Evolutionary conservation across 2,329 filamentous ascomycete species (phyloP), one percentile per base, ranked within the genome.

Genomic region (Paracamarosporium sp.): DNA sequence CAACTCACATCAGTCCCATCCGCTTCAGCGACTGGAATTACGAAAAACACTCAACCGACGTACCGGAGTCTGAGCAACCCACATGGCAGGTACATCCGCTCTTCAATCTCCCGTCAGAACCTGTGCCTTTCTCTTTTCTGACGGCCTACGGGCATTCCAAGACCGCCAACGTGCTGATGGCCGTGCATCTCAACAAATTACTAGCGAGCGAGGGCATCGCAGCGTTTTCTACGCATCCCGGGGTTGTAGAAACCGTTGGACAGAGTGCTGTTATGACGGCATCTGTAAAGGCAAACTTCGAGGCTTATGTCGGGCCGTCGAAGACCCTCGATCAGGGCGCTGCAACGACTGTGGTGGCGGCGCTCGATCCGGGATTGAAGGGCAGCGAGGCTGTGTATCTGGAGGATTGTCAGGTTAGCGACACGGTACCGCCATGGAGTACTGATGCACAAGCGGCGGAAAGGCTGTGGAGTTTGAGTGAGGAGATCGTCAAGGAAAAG

Each of bases 21-120:
- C 65, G 76, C 2, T 81, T 82, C 62, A 71, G 76, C 41, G 76
- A 81, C 63, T 75, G 70, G 47, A 75, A 76, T 25, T 77, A 79
- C 53, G 55, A 56, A 35, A 41, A 20, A 6, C 36, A 43, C 50
- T 53, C 47, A 15, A 60, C 53, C n/a, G 50, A 35, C 28, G 20
- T 57, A 1, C 46, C 64, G 1, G 56, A 51, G 5, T 50, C 57
- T 2, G 59, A 67, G 38, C 53, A 55, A 27, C 55, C 55, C 9
- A 50, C 43, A 15, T 53, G 44, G 22, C 7, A 12, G 2, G 17
- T 30, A 2, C 36, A 30, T 40, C 28, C 13, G 1, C 9, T 40
- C 1, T 13, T 27, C 27, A 27, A 27, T 40, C 25, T 22, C 5
- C 28, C 27, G 7, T n/a, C 47, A 24, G 28, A 55, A 4, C 20